Percentiles rank a stretch among this genome's conserved stretches.
These are phyloP conservation scores for Trichoderma aggressivum DNA, from an alignment of 2,329 filamentous ascomycete genomes.

Conservation along the genomic window DNA sequence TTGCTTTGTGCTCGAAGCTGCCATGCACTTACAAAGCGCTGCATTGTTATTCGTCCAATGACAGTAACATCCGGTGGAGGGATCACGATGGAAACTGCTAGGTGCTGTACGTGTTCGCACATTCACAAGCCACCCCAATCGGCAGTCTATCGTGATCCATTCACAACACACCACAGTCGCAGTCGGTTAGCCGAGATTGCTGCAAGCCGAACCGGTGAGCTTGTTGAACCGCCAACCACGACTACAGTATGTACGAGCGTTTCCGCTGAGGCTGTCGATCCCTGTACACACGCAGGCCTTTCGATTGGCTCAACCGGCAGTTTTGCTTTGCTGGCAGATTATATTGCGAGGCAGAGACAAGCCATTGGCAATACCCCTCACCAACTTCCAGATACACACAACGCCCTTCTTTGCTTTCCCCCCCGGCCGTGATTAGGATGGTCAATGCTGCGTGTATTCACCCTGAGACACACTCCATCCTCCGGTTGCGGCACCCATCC, in stretches of 20 bases:
- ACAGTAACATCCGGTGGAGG: neutral
- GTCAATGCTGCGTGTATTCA: neutral
- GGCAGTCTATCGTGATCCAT: neutral
- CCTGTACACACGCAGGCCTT: neutral
- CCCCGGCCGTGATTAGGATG: neutral
- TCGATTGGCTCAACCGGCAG: neutral
- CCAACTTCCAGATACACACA: neutral
- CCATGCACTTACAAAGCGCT: neutral
- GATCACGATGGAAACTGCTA: neutral
- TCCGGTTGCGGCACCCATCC: neutral
- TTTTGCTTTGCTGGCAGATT: slow-evolving; percentile 9
- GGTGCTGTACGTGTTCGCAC: neutral
- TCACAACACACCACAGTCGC: neutral
- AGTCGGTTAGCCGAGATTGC: slow-evolving; percentile 6
- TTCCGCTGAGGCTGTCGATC: slow-evolving; percentile 11
- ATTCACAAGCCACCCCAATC: neutral
- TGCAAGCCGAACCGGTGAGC: slow-evolving; percentile 6
- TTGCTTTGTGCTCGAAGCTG: neutral
- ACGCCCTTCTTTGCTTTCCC: neutral
- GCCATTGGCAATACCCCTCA: neutral
- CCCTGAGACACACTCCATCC: neutral
- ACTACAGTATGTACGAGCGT: no score
- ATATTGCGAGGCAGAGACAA: neutral
- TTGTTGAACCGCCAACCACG: slow-evolving; percentile 1
- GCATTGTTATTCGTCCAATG: neutral